Conservation (phyloP, 192 early-diverging fungal genomes). For the Bifiguratus adelaidae region DNA sequence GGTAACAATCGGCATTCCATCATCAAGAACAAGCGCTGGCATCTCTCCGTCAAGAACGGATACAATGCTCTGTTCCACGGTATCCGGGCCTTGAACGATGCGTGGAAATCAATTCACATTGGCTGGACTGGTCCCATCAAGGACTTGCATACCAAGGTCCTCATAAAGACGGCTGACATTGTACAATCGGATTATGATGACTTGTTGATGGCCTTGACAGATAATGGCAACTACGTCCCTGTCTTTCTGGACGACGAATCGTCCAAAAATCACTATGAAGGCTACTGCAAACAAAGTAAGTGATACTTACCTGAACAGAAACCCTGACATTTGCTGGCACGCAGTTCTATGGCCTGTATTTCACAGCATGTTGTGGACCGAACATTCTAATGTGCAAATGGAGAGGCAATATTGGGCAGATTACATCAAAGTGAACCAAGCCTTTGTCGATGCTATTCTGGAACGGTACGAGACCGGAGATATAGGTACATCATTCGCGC, state of each 20-base stretch:
- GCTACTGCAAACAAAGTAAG: slow-evolving; percentile 93
- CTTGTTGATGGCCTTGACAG: slow-evolving; percentile 39
- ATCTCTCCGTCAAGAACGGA: slow-evolving; percentile 34
- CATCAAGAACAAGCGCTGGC: not conserved
- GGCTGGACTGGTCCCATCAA: slow-evolving; percentile 65
- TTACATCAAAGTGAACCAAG: slow-evolving; percentile 73
- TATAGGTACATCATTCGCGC: slow-evolving; percentile 62
- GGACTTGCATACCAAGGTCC: slow-evolving; percentile 40
- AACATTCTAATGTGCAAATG: slow-evolving; percentile 47
- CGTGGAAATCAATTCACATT: slow-evolving; percentile 54
- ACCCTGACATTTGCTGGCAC: not conserved
- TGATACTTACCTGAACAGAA: too few species aligned
- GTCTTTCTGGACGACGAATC: slow-evolving; percentile 66
- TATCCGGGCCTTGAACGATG: slow-evolving; percentile 53
- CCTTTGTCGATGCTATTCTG: slow-evolving; percentile 62
- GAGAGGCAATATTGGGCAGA: slow-evolving; percentile 65
- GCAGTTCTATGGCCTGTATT: slow-evolving; percentile 92
- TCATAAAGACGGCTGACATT: slow-evolving; percentile 37
- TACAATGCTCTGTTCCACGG: slow-evolving; percentile 89
- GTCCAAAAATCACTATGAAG: slow-evolving; percentile 85
- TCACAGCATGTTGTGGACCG: slow-evolving; percentile 84
- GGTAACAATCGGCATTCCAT: too few species aligned
- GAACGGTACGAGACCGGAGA: slow-evolving; percentile 69
- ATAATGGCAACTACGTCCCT: slow-evolving; percentile 52
- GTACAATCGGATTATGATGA: slow-evolving; percentile 34